Conservation (phyloP, 352 stramenopile genomes). For the Globisporangium emineosum region DNA sequence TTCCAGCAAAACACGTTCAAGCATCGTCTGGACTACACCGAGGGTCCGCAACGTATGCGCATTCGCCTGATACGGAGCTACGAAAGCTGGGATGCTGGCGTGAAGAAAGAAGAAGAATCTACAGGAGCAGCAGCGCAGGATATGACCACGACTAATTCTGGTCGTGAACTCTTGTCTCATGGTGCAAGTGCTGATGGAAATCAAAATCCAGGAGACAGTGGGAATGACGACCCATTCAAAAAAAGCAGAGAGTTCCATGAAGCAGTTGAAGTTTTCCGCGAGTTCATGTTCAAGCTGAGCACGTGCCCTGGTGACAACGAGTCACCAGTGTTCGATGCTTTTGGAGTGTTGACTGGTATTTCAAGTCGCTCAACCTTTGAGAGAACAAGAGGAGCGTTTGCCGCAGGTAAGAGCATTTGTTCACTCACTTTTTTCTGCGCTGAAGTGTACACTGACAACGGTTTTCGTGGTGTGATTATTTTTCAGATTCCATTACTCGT, state of each 20-base stretch:
- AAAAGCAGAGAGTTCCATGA: slow-evolving; percentile 52
- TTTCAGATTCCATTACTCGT: background rate
- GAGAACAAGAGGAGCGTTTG: slow-evolving; percentile 17
- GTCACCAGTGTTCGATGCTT: background rate
- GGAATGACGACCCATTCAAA: slow-evolving; percentile 20
- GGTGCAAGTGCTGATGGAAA: background rate
- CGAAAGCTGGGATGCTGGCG: slow-evolving; percentile 10
- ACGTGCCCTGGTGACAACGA: background rate
- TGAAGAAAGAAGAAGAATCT: background rate
- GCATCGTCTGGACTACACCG: slow-evolving; percentile 43
- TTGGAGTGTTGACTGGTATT: background rate
- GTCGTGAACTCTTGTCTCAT: background rate
- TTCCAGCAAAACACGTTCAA: slow-evolving; percentile 40
- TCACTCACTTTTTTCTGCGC: background rate
- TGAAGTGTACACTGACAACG: background rate
- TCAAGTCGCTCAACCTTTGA: slow-evolving; percentile 9
- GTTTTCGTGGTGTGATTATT: background rate
- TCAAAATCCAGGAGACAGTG: background rate
- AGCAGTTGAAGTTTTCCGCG: slow-evolving; percentile 45
- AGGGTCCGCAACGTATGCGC: slow-evolving; percentile 51
- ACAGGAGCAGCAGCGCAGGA: background rate
- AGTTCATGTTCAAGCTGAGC: slow-evolving; percentile 23
- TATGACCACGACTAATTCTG: background rate
- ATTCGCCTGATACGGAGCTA: slow-evolving; percentile 46
- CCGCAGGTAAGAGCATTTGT: background rate